Percentiles rank a stretch among this genome's conserved stretches.
Evolutionary conservation across 345 rosid species (phyloP).

Genomic region (Erucastrum elatum): DNA sequence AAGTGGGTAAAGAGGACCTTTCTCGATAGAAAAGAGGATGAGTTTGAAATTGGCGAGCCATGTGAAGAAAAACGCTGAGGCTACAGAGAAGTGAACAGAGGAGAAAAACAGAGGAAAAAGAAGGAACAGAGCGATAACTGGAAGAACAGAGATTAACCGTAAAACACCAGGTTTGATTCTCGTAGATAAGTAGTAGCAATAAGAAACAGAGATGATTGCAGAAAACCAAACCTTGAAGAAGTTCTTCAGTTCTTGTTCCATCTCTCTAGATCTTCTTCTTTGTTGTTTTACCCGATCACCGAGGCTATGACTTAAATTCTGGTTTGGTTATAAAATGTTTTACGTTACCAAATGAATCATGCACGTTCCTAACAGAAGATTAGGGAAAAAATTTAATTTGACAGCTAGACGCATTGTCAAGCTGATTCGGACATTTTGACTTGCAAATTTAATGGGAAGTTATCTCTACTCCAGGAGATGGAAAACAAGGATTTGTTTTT

Average conservation of each 20-base stretch:
- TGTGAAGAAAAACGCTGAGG: slow-evolving; percentile 29
- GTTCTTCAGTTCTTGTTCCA: background rate
- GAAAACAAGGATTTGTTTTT: background rate
- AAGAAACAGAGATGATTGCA: slow-evolving; percentile 33
- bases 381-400: background rate
- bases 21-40: slow-evolving; percentile 45
- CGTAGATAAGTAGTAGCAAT: slow-evolving; percentile 37
- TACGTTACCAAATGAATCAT: background rate
- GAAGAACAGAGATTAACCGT: slow-evolving; percentile 45
- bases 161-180: slow-evolving; percentile 34
- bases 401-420: background rate
- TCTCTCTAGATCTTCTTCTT: background rate
- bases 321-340: background rate
- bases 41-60: slow-evolving; percentile 58
- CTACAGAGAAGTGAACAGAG: slow-evolving; percentile 13
- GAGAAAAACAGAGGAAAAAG: slow-evolving; percentile 40
- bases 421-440: background rate
- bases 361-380: background rate
- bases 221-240: background rate
- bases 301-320: slow-evolving; percentile 6
- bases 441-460: background rate
- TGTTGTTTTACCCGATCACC: background rate
- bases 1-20: slow-evolving; percentile 40
- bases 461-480: background rate
- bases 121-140: slow-evolving; percentile 37